Conservation (phyloP, 1,284 basidiomycete genomes). For the Cutaneotrichosporon sp. region DNA sequence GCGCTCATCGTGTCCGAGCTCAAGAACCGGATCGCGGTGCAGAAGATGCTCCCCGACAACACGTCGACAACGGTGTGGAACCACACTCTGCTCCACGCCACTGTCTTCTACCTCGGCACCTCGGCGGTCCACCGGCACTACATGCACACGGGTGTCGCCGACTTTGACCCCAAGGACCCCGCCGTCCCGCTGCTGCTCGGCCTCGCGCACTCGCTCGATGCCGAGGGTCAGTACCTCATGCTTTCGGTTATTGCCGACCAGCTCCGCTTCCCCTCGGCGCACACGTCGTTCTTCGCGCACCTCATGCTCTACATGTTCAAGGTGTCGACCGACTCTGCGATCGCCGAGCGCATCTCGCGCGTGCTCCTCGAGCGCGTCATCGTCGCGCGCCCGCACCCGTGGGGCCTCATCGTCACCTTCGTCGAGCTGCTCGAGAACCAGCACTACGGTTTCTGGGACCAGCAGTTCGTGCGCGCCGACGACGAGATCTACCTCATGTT, state of each 20-base stretch:
- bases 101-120: constrained; percentile 93
- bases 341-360: constrained; percentile 87
- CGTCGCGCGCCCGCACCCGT: constrained; percentile 93
- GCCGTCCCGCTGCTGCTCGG: constrained; percentile 80
- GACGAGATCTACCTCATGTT: constrained; percentile 50
- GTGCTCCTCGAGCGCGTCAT: constrained; percentile 92
- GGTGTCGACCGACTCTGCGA: constrained; percentile 42
- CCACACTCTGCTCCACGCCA: constrained; percentile 80
- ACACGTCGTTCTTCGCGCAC: constrained; percentile 93
- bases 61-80: constrained; percentile 73
- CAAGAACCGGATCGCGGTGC: constrained; percentile 71
- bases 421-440: constrained; percentile 64
- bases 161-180: constrained; percentile 76
- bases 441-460: constrained; percentile 53
- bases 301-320: constrained; percentile 82
- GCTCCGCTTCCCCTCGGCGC: constrained; percentile 93
- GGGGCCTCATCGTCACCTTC: constrained; percentile 91
- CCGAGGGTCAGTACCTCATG: constrained; percentile 93
- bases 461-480: constrained; percentile 50
- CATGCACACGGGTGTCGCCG: constrained; percentile 74
- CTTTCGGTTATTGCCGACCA: constrained; percentile 88
- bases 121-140: constrained; percentile 77
- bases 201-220: constrained; percentile 78
- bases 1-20: constrained; percentile 67
- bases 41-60: constrained; percentile 58